phyloP scores from a whole-genome alignment of 1,284 basidiomycete genomes.

The Xerocomus minutiporus region DNA sequence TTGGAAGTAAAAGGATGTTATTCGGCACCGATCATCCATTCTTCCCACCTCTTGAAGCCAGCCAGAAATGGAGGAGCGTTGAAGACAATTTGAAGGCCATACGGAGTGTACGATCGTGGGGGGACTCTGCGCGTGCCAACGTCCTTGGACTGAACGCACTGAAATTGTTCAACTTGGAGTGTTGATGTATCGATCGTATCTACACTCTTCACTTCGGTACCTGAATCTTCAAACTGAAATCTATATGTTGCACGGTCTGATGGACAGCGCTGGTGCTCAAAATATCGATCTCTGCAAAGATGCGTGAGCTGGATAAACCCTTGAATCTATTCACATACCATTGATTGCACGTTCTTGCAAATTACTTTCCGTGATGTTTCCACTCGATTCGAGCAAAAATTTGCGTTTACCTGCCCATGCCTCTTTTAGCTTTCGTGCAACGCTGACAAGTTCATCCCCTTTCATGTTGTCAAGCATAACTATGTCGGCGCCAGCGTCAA shows the following conservation, averaged over 20 bases:
- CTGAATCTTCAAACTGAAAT: constrained; percentile 93
- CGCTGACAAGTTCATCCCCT: constrained; percentile 64
- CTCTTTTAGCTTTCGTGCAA: constrained; percentile 69
- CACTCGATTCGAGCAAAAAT: constrained; percentile 88
- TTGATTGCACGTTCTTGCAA: constrained; percentile 70
- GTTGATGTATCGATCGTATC: constrained; percentile 7
- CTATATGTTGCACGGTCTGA: constrained; percentile 87
- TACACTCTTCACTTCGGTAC: constrained; percentile 38
- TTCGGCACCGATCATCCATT: constrained; percentile 90
- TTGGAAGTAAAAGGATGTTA: constrained; percentile 59
- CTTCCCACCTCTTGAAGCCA: constrained; percentile 72
- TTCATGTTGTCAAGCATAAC: constrained; percentile 98
- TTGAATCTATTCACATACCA: constrained; percentile 42
- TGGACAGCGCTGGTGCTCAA: constrained; percentile 90
- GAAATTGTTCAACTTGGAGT: constrained; percentile 52
- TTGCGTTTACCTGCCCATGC: constrained; percentile 75
- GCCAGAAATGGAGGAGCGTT: constrained; percentile 77
- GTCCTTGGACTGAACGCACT: constrained; percentile 72
- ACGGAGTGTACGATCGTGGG: constrained; percentile 55
- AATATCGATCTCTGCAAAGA: constrained; percentile 83
- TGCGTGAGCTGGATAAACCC: constrained; percentile 3
- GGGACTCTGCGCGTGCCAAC: constrained; percentile 42
- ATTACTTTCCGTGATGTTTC: constrained; percentile 86
- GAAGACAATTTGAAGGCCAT: constrained; percentile 81
- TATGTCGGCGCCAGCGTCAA: constrained; percentile 93